A percentile compares a stretch with the other conserved stretches of the same genome.
phyloP scores from a whole-genome alignment of 2,329 filamentous ascomycete species.

The Nigrospora osmanthi region DNA sequence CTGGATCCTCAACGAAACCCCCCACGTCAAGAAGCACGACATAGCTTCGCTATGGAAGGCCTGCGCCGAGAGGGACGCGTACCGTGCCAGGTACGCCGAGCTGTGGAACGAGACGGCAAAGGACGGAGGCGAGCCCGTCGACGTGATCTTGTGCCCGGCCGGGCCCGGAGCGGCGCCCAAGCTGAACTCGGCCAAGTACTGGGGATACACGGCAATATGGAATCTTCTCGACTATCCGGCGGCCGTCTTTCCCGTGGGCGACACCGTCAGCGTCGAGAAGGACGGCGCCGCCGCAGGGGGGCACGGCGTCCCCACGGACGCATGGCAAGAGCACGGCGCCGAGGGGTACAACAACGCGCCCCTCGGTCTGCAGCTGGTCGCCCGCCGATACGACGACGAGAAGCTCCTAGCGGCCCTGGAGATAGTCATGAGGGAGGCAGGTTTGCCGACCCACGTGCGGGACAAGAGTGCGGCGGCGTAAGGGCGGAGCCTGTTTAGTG shows the following conservation, averaged over 20 bases:
- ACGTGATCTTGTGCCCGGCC: constrained; percentile 55
- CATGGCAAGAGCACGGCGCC: constrained; percentile 24
- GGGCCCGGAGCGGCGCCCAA: constrained; percentile 37
- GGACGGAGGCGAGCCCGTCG: constrained; percentile 27
- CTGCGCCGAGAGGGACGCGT: constrained; percentile 28
- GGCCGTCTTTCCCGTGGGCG: constrained; percentile 47
- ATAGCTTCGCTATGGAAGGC: constrained; percentile 33
- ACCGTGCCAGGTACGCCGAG: constrained; percentile 26
- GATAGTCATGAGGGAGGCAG: constrained; percentile 21
- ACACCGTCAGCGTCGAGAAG: constrained; percentile 2
- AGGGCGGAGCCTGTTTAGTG: too few species aligned
- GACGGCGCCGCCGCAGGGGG: constrained; percentile 4
- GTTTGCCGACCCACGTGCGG: constrained; percentile 12
- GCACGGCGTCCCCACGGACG: constrained; percentile 8
- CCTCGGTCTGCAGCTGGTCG: constrained; percentile 30
- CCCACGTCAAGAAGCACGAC: constrained; percentile 30
- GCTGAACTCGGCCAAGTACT: constrained; percentile 42
- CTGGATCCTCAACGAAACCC: constrained; percentile 48
- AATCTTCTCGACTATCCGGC: constrained; percentile 62
- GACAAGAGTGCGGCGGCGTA: too few species aligned
- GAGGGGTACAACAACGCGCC: constrained; percentile 29
- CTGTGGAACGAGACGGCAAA: constrained; percentile 28
- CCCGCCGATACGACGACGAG: constrained; percentile 26
- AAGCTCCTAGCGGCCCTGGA: constrained; percentile 24
- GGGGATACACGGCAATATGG: constrained; percentile 61